phyloP scores from a whole-genome alignment of 179 eudicot genomes.

The Camellia oleifera region DNA sequence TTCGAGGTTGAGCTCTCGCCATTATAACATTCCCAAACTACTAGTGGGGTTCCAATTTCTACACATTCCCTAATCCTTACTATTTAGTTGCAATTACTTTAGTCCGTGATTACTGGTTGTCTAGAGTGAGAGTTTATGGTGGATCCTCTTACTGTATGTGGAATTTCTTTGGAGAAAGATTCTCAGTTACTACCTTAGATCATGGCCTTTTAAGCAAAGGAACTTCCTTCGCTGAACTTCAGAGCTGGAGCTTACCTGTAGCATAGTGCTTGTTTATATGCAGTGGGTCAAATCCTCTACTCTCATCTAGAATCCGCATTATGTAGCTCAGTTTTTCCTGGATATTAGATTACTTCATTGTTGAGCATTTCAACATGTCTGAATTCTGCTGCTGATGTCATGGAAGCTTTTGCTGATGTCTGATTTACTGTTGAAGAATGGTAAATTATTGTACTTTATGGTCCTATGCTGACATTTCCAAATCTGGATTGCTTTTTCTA shows the following conservation, averaged over 20 bases:
- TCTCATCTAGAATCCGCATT: slow-evolving; percentile 30
- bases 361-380: slow-evolving; percentile 37
- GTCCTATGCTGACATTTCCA: slow-evolving; percentile 59
- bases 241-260: slow-evolving; percentile 38
- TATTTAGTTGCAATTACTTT: slow-evolving; percentile 15
- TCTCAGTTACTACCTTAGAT: slow-evolving; percentile 31
- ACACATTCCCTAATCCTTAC: slow-evolving; percentile 13
- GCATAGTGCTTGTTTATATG: slow-evolving; percentile 24
- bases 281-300: slow-evolving; percentile 37
- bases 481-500: slow-evolving; percentile 47
- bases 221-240: slow-evolving; percentile 40
- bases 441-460: slow-evolving; percentile 42
- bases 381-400: slow-evolving; percentile 32
- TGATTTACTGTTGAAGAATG: slow-evolving; percentile 41
- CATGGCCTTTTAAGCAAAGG: slow-evolving; percentile 33
- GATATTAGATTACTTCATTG: slow-evolving; percentile 33
- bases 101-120: slow-evolving; percentile 28
- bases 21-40: slow-evolving; percentile 15
- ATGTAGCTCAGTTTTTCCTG: slow-evolving; percentile 26
- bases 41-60: slow-evolving; percentile 18
- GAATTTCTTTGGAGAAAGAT: slow-evolving; percentile 37
- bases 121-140: slow-evolving; percentile 36
- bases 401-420: slow-evolving; percentile 45
- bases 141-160: slow-evolving; percentile 37
- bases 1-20: slow-evolving; percentile 20